Base-by-base conservation (phyloP, 306 rosid species). In the Rosa multiflora region DNA sequence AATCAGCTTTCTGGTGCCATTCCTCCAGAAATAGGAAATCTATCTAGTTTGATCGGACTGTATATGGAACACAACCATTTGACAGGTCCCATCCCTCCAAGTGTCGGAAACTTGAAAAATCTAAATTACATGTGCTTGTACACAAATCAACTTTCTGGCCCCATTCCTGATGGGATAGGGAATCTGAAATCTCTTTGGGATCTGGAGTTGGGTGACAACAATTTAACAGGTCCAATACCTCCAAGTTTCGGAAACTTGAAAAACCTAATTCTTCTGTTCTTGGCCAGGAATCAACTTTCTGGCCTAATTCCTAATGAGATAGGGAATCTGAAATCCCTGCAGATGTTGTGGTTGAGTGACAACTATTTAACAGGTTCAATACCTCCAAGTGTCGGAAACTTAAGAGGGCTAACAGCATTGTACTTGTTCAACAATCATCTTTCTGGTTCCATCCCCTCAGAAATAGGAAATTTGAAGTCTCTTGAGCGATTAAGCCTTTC, bases 261-360 rank as follows among this genome's bases (percentile, higher is more conserved):
- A 51, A 8, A 48, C 53, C 10, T 5, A 4, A 6, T 9, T 7
- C 0, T 8, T 0, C 5, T 77, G 32, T 51, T 13, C 12, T 67
- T 68, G 44, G 53, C 1, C 46, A 4, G 23, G 11, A 67, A 53
- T 17, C 44, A 23, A 1, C 74, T 77, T 68, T 77, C 74, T 20
- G 61, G 61, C 61, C 61, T 18, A n/a, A 32, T 26, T 26, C 29
- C 29, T 26, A 26, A 26, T 26, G 51, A 59, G 35, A 40, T 77
- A 42, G 81, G 81, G 26, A 43, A 63, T 7, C 3, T 81, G 61
- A 61, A 13, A 37, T 76, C 73, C 52, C 76, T 81, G 29, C 29
- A 26, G 29, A 26, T 26, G 29, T 26, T 26, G 29, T 26, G 29
- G 29, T 26, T 26, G 29, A 26, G 29, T 26, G 29, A 26, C 29